Evolutionary conservation across 768 basidiomycete genomes (phyloP).

Genomic region (Leucocoprinus birnbaumii): DNA sequence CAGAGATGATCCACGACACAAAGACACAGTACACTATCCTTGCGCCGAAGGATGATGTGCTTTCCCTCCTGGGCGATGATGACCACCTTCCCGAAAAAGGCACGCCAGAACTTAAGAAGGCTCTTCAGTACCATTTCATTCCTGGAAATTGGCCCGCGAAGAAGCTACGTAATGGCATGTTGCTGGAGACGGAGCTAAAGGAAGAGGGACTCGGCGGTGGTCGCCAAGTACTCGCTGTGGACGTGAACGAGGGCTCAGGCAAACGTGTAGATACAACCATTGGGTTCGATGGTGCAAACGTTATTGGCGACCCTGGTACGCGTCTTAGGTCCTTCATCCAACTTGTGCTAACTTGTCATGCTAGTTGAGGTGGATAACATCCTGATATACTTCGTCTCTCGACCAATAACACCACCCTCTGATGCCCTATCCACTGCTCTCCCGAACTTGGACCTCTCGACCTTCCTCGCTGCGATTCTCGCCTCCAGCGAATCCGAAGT

Average conservation of each 20-base stretch:
- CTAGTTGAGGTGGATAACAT: conserved; percentile 74
- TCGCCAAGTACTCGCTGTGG: conserved; percentile 69
- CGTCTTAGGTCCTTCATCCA: conserved; percentile 10
- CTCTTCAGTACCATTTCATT: conserved; percentile 89
- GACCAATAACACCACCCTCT: conserved; percentile 77
- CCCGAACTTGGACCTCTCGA: conserved; percentile 80
- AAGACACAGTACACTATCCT: conserved; percentile 80
- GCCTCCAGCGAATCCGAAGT: conserved; percentile 79
- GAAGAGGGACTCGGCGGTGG: conserved; percentile 68
- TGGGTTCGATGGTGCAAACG: conserved; percentile 79
- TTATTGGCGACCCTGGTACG: conserved; percentile 77
- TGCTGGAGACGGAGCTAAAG: conserved; percentile 76
- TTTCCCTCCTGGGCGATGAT: conserved; percentile 51
- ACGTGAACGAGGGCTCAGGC: conserved; percentile 46
- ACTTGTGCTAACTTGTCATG: background rate
- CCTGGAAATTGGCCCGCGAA: conserved; percentile 72
- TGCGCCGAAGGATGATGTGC: conserved; percentile 85
- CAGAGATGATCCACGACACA: conserved; percentile 65
- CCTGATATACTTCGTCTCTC: conserved; percentile 86
- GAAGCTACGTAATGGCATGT: conserved; percentile 68
- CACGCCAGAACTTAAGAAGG: conserved; percentile 63
- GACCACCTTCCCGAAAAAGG: conserved; percentile 62
- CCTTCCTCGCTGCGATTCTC: conserved; percentile 88
- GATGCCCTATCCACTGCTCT: conserved; percentile 81
- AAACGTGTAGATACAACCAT: conserved; percentile 50